phyloP scores from a whole-genome alignment of 2,329 filamentous ascomycete species.

The Aspergillus piperis region DNA sequence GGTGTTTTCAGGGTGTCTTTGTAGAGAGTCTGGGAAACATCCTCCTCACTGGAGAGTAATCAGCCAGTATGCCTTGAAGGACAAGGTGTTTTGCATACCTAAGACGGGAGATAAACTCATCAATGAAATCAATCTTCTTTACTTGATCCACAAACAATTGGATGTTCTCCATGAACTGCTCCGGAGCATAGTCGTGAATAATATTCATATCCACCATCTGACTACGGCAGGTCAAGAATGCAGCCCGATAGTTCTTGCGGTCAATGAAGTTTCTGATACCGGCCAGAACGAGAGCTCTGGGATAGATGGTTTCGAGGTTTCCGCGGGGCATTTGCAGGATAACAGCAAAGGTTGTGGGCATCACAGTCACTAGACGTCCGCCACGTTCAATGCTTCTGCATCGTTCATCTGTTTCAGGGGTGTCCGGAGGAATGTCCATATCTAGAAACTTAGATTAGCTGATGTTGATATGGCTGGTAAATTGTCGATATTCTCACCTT shows the following conservation, averaged over 20 bases:
- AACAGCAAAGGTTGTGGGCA: slow-evolving; percentile 82
- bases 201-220: slow-evolving; percentile 99
- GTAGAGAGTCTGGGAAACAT: slow-evolving; percentile 92
- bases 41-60: slow-evolving; percentile 64
- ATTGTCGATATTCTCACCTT: slow-evolving; percentile 54
- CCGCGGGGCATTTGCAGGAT: slow-evolving; percentile 94
- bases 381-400: slow-evolving; percentile 91
- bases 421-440: slow-evolving; percentile 79
- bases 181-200: slow-evolving; percentile 86
- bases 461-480: background rate
- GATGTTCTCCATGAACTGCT: slow-evolving; percentile 78
- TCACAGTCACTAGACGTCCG: slow-evolving; percentile 80
- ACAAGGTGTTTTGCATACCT: slow-evolving; percentile 53
- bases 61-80: background rate
- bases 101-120: slow-evolving; percentile 85
- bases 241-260: slow-evolving; percentile 75
- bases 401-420: slow-evolving; percentile 87
- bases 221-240: slow-evolving; percentile 83
- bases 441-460: slow-evolving; percentile 51
- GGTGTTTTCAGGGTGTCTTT: slow-evolving; percentile 70
- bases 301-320: slow-evolving; percentile 93
- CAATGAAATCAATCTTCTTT: slow-evolving; percentile 76
- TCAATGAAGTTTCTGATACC: slow-evolving; percentile 83
- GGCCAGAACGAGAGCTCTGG: slow-evolving; percentile 86
- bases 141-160: slow-evolving; percentile 80